phyloP scores from a whole-genome alignment of 352 stramenopile genomes.

The Phytophthora citrophthora region DNA sequence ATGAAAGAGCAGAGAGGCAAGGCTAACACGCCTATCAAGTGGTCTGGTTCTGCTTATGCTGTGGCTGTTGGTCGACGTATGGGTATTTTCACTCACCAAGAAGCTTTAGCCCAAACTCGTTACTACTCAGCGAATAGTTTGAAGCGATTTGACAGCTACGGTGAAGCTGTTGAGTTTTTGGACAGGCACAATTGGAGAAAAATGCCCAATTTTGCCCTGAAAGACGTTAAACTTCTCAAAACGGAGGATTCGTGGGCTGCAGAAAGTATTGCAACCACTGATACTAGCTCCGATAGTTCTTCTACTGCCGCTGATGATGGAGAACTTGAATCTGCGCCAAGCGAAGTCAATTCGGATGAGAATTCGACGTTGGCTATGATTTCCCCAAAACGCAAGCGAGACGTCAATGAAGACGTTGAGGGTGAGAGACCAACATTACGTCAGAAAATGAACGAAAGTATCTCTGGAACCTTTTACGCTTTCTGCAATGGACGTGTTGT shows the following conservation, averaged over 20 bases:
- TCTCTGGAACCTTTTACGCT: slow-evolving; percentile 44
- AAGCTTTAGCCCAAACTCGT: slow-evolving; percentile 48
- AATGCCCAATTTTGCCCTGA: not conserved
- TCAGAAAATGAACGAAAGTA: slow-evolving; percentile 31
- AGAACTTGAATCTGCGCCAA: no score
- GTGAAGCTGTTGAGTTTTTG: slow-evolving; percentile 58
- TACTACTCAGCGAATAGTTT: slow-evolving; percentile 46
- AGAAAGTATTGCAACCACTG: not conserved
- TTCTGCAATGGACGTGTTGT: slow-evolving; percentile 41
- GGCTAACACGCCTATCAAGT: not conserved
- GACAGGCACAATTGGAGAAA: slow-evolving; percentile 18
- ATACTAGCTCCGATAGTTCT: not conserved
- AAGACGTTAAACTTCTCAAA: not conserved
- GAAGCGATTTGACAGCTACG: slow-evolving; percentile 55
- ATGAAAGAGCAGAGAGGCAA: slow-evolving; percentile 12
- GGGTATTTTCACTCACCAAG: slow-evolving; percentile 52
- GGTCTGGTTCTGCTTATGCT: slow-evolving; percentile 37
- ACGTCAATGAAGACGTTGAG: not conserved
- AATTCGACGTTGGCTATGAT: not conserved
- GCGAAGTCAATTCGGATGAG: no score
- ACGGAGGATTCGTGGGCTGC: not conserved
- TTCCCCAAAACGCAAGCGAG: slow-evolving; percentile 19
- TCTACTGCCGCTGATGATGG: not conserved
- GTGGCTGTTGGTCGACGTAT: slow-evolving; percentile 55
- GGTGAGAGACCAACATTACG: not conserved